These are phyloP conservation scores for Penicillium desertorum DNA, from an alignment of 495 filamentous ascomycete species.

Conservation along the genomic window DNA sequence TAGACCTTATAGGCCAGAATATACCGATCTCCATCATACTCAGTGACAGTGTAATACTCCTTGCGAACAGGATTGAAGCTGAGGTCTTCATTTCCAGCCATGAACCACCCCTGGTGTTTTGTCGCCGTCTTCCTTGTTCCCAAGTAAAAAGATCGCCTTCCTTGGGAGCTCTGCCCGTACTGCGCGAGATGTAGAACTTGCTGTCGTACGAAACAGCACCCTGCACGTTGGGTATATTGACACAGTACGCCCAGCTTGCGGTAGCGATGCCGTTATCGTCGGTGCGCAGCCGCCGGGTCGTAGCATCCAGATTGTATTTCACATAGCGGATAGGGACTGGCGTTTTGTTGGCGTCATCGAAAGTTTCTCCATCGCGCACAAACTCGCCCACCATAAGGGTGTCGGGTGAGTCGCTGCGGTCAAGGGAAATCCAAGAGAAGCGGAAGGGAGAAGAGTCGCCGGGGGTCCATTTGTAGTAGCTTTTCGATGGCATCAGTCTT, in stretches of 20 bases:
- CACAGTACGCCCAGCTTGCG: slow-evolving; percentile 23
- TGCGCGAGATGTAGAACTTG: slow-evolving; percentile 25
- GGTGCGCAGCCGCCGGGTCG: slow-evolving; percentile 18
- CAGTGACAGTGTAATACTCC: slow-evolving; percentile 32
- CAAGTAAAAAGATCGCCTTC: slow-evolving; percentile 26
- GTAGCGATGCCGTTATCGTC: slow-evolving; percentile 17
- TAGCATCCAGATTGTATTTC: slow-evolving; percentile 23
- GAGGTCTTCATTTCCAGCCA: slow-evolving; percentile 28
- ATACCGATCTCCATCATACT: slow-evolving; percentile 20
- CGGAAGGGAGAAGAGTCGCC: slow-evolving; percentile 22
- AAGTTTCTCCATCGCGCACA: slow-evolving; percentile 14
- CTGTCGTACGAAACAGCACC: slow-evolving; percentile 22
- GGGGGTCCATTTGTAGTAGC: slow-evolving; percentile 21
- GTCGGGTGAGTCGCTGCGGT: slow-evolving; percentile 24
- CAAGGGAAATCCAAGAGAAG: slow-evolving; percentile 26
- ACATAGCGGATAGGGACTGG: slow-evolving; percentile 24
- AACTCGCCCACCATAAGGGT: slow-evolving; percentile 28
- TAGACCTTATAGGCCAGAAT: slow-evolving; percentile 25
- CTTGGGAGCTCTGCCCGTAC: slow-evolving; percentile 19
- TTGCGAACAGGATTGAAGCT: slow-evolving; percentile 19
- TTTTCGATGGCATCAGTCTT: not conserved
- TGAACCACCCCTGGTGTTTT: slow-evolving; percentile 17
- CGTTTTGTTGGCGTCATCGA: not conserved
- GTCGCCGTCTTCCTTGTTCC: slow-evolving; percentile 13
- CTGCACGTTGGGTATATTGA: slow-evolving; percentile 24